Conservation (phyloP, 257 asterid genomes). For the Lycium ferocissimum region DNA sequence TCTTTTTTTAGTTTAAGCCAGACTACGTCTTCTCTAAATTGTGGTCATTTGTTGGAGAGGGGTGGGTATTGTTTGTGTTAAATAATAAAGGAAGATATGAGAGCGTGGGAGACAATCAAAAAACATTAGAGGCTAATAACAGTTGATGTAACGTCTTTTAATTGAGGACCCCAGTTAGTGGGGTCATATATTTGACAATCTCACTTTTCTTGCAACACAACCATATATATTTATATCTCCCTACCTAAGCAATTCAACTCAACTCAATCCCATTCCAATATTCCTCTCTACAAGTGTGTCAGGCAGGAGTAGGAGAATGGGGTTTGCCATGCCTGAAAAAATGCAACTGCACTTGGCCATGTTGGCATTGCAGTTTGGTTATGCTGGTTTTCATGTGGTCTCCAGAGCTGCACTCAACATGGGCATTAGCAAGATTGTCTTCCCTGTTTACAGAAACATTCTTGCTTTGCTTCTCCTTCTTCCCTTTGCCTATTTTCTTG, state of each 20-base stretch:
- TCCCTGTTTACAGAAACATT: slow-evolving; percentile 90
- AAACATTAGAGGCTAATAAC: slow-evolving; percentile 49
- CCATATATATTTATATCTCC: slow-evolving; percentile 66
- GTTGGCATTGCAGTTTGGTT: slow-evolving; percentile 92
- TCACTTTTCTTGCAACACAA: neutral
- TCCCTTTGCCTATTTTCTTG: slow-evolving; percentile 97
- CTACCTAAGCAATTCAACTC: slow-evolving; percentile 38
- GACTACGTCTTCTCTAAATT: too few species aligned
- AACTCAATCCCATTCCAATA: too few species aligned
- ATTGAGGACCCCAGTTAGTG: slow-evolving; percentile 39
- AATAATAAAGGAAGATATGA: slow-evolving; percentile 10
- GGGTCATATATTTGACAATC: slow-evolving; percentile 29
- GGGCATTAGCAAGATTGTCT: slow-evolving; percentile 99
- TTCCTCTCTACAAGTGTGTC: slow-evolving; percentile 38
- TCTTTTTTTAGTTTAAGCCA: too few species aligned
- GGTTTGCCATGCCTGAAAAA: slow-evolving; percentile 76
- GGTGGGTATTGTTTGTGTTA: neutral
- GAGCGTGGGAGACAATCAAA: slow-evolving; percentile 73
- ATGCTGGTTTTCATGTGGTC: slow-evolving; percentile 97
- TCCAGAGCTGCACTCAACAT: slow-evolving; percentile 94
- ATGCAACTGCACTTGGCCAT: slow-evolving; percentile 82
- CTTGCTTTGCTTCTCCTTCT: slow-evolving; percentile 88
- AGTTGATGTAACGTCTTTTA: slow-evolving; percentile 52
- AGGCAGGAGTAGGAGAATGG: slow-evolving; percentile 45
- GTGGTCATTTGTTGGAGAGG: neutral